A percentile compares a stretch with the other conserved stretches of the same genome.
phyloP scores from a whole-genome alignment of 208 protist genomes.

The Leishmania arabica region DNA sequence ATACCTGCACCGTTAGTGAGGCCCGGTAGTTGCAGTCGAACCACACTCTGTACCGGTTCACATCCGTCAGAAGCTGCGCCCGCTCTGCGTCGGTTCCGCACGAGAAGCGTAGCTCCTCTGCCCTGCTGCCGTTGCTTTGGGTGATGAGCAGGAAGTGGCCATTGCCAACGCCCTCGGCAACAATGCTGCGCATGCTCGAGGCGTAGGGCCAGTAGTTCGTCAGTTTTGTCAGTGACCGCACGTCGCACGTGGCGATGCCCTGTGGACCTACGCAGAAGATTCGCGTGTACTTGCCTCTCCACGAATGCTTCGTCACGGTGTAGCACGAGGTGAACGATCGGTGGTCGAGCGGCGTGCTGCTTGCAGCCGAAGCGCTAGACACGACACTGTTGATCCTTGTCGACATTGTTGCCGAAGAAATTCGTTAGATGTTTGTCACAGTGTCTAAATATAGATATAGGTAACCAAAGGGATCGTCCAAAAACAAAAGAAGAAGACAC shows the following conservation, averaged over 20 bases:
- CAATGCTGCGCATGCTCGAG: constrained; percentile 35
- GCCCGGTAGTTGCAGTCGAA: constrained; percentile 57
- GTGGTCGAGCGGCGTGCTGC: constrained; percentile 13
- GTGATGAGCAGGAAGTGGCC: constrained; percentile 63
- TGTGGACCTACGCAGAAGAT: constrained; percentile 72
- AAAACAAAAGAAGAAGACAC: too few species aligned
- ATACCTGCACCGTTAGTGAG: constrained; percentile 28
- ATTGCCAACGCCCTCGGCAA: constrained; percentile 29
- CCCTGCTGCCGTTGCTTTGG: constrained; percentile 34
- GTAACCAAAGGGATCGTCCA: too few species aligned
- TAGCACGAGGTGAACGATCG: constrained; percentile 69
- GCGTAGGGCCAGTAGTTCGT: constrained; percentile 86
- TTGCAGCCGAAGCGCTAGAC: constrained; percentile 10
- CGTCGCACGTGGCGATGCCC: constrained; percentile 75
- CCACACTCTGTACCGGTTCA: constrained; percentile 61
- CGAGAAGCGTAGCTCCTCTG: constrained; percentile 72
- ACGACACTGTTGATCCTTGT: constrained; percentile 13
- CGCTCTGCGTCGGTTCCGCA: constrained; percentile 57
- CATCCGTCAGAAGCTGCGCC: constrained; percentile 85
- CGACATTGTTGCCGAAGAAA: not conserved
- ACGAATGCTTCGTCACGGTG: constrained; percentile 86
- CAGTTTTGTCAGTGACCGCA: constrained; percentile 63
- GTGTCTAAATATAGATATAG: too few species aligned
- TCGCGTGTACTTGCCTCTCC: constrained; percentile 87
- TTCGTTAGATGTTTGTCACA: too few species aligned